Conservation (phyloP, 2,329 filamentous ascomycete species). For the Nannizziopsis barbatae region DNA sequence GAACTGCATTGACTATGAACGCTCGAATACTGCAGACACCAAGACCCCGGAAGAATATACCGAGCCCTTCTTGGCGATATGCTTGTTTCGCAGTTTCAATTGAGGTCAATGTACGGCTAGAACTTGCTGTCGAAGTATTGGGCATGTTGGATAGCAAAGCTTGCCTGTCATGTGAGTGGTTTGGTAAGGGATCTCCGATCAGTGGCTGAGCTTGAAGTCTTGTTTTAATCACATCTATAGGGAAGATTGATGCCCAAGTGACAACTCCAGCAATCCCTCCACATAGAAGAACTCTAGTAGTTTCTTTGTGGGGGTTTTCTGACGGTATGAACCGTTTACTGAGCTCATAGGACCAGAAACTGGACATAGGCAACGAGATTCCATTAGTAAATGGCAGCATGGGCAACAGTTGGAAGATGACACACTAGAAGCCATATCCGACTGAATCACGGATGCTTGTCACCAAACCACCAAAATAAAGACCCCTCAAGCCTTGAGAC, state of each 20-base stretch:
- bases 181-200: neutral
- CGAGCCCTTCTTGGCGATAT: conserved; percentile 52
- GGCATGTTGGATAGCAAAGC: conserved; percentile 17
- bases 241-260: conserved; percentile 85
- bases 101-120: conserved; percentile 38
- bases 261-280: conserved; percentile 78
- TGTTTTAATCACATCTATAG: conserved; percentile 85
- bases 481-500: conserved; percentile 51
- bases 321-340: conserved; percentile 49
- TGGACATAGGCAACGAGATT: conserved; percentile 19
- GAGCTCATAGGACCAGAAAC: conserved; percentile 83
- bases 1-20: conserved; percentile 86
- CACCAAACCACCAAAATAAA: conserved; percentile 71
- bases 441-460: conserved; percentile 76
- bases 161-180: conserved; percentile 18
- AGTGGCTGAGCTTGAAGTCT: conserved; percentile 64
- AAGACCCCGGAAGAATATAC: conserved; percentile 61
- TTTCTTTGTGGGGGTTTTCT: conserved; percentile 37
- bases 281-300: conserved; percentile 61
- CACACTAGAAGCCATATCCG: conserved; percentile 88
- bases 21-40: conserved; percentile 73
- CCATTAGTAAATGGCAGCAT: neutral
- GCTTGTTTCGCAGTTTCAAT: conserved; percentile 54
- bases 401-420: conserved; percentile 5
- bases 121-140: neutral